A percentile compares a stretch with the other conserved stretches of the same genome.
phyloP scores from a whole-genome alignment of 2,329 filamentous ascomycete genomes.

The Exutisphaerella laricina region DNA sequence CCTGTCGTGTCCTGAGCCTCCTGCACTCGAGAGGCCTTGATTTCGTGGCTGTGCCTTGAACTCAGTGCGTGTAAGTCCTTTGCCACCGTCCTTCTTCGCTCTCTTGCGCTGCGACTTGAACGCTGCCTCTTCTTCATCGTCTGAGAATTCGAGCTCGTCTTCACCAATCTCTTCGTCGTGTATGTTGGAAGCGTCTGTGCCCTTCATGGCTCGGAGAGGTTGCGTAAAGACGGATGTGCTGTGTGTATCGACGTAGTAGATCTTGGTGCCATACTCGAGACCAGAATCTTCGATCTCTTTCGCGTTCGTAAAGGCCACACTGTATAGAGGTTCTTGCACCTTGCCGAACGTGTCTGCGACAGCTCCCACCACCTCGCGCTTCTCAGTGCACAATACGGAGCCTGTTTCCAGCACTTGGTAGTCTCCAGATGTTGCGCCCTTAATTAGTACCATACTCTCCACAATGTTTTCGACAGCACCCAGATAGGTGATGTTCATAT shows the following conservation, averaged over 20 bases:
- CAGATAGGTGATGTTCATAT: slow-evolving; percentile 71
- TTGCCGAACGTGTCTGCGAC: slow-evolving; percentile 79
- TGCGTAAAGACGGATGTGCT: slow-evolving; percentile 84
- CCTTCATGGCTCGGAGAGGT: slow-evolving; percentile 70
- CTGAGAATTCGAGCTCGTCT: slow-evolving; percentile 90
- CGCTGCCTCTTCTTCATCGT: slow-evolving; percentile 82
- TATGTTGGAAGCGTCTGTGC: slow-evolving; percentile 89
- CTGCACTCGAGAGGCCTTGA: slow-evolving; percentile 2
- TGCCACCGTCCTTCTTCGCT: slow-evolving; percentile 29
- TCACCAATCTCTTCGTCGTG: slow-evolving; percentile 85
- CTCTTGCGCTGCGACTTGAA: slow-evolving; percentile 34
- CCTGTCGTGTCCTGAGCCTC: slow-evolving; percentile 13
- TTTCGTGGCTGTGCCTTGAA: slow-evolving; percentile 15
- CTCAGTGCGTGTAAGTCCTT: slow-evolving; percentile 19
- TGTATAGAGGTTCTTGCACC: slow-evolving; percentile 81
- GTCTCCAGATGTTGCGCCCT: slow-evolving; percentile 71
- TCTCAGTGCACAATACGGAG: slow-evolving; percentile 72
- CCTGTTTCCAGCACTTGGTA: slow-evolving; percentile 79
- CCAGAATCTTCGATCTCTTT: slow-evolving; percentile 63
- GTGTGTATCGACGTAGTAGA: slow-evolving; percentile 76
- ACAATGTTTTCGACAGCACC: slow-evolving; percentile 72
- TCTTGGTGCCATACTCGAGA: slow-evolving; percentile 60
- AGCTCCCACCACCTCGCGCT: slow-evolving; percentile 70
- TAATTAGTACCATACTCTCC: slow-evolving; percentile 71
- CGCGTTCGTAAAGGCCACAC: slow-evolving; percentile 65